Evolutionary conservation across 768 basidiomycete species (phyloP).

Genomic region (Solioccasus polychromus): DNA sequence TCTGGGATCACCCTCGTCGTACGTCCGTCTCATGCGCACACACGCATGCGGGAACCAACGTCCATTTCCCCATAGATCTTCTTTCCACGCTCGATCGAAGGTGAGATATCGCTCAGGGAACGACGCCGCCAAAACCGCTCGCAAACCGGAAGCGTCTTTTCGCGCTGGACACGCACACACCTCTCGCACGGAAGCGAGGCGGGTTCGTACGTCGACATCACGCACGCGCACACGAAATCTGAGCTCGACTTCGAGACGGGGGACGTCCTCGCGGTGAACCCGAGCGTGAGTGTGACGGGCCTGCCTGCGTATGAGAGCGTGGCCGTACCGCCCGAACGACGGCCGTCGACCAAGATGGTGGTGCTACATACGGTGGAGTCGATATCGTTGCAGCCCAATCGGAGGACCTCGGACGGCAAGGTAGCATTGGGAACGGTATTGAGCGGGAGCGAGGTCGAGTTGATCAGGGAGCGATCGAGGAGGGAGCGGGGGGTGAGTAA

Average conservation of each 20-base stretch:
- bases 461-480: constrained; percentile 40
- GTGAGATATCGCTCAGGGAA: constrained; percentile 56
- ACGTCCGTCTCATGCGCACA: neutral
- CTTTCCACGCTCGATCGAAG: constrained; percentile 75
- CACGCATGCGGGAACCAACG: neutral
- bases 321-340: constrained; percentile 9
- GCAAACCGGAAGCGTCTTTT: constrained; percentile 20
- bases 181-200: neutral
- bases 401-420: constrained; percentile 19
- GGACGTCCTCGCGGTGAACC: too few relatives aligned
- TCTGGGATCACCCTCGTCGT: constrained; percentile 76
- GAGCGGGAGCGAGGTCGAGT: constrained; percentile 40
- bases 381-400: constrained; percentile 25
- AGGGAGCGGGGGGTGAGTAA: constrained; percentile 39
- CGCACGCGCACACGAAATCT: constrained; percentile 1
- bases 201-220: constrained; percentile 15
- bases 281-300: neutral
- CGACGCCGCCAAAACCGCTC: constrained; percentile 20
- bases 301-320: constrained; percentile 33
- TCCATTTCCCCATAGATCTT: constrained; percentile 54
- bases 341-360: constrained; percentile 27
- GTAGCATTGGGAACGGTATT: constrained; percentile 19
- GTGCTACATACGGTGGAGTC: constrained; percentile 18
- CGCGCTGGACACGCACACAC: neutral
- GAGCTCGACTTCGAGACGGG: too few relatives aligned